phyloP scores from a whole-genome alignment of 2,329 filamentous ascomycete species.

The Boeremia exigua region DNA sequence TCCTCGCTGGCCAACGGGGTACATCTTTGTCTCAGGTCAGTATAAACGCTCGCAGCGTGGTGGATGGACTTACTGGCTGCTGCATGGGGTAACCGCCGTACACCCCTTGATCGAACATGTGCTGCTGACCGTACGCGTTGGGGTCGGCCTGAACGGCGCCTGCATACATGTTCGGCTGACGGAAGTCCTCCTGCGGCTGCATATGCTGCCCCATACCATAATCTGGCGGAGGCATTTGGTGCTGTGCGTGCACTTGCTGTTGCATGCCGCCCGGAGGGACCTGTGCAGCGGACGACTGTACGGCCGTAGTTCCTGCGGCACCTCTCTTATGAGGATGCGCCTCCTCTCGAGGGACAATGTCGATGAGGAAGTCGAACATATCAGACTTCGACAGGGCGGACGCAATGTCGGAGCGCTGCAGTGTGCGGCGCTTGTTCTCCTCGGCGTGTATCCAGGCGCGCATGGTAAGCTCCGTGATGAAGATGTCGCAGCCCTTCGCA shows the following conservation, averaged over 20 bases:
- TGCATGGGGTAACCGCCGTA: slow-evolving; percentile 82
- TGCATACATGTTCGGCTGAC: slow-evolving; percentile 81
- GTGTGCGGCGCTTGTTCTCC: slow-evolving; percentile 94
- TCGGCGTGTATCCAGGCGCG: slow-evolving; percentile 99
- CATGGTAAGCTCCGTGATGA: slow-evolving; percentile 99
- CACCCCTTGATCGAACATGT: slow-evolving; percentile 86
- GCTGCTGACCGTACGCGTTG: slow-evolving; percentile 75
- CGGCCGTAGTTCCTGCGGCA: slow-evolving; percentile 44
- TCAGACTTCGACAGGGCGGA: slow-evolving; percentile 95
- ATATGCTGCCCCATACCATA: slow-evolving; percentile 66
- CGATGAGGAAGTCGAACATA: slow-evolving; percentile 99
- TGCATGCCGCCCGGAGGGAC: slow-evolving; percentile 43
- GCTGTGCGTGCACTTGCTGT: slow-evolving; percentile 55
- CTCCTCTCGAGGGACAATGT: slow-evolving; percentile 96
- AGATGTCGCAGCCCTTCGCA: slow-evolving; percentile 98
- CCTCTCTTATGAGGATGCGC: slow-evolving; percentile 80
- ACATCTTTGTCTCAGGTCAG: slow-evolving; percentile 39
- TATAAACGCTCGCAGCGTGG: not conserved
- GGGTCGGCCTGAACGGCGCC: slow-evolving; percentile 78
- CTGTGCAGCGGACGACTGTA: slow-evolving; percentile 50
- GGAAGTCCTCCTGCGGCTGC: slow-evolving; percentile 71
- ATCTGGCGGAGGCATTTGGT: slow-evolving; percentile 62
- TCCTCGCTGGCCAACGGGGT: slow-evolving; percentile 47
- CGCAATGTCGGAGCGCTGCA: slow-evolving; percentile 95
- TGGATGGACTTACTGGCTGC: slow-evolving; percentile 70